Base-by-base conservation (phyloP, 2,329 filamentous ascomycete species). In the Colletotrichum lindemuthianum region DNA sequence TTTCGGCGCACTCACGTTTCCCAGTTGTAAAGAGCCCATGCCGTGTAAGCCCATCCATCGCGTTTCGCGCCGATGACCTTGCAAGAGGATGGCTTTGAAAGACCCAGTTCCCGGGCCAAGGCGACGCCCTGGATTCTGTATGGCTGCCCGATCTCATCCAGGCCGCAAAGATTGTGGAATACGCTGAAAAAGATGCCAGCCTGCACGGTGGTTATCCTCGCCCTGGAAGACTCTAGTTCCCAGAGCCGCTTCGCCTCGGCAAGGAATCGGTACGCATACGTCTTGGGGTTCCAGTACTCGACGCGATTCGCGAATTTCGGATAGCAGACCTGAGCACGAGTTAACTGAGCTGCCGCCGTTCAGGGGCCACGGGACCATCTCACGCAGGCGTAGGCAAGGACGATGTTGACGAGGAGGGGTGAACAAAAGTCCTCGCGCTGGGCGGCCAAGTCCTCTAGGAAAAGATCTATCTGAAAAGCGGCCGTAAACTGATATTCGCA, bases 181-280 rank as follows among this genome's bases (percentile, higher is more conserved):
- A 75, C 56, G 9, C 71, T 71, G 6, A 80, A 70, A 2, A 79
- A 53, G 0, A 76, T 69, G 0, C 73, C 74, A 1, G 78, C 74
- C 50, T 80, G 77, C 0, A 77, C 68, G 1, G 75, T 79, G 0
- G 77, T 77, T 13, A 81, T 66, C 5, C 67, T 10, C 63, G 63
- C 41, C 70, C 60, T 51, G 13, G 7, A 6, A 10, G 11, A 39
- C n/a, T 79, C 76, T 0, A 77, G 51, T 15, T 80, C 76, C 74
- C 78, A 77, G 2, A 80, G 63, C 1, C 77, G 73, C 37, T 74
- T 76, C 0, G 77, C 77, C 66, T 81, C 78, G 0, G 76, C 75
- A 6, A 76, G 55, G 39, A 81, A 80, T 2, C 73, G 72, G 34
- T 79, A 80, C 0, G 65, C 45, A 1, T 78, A 66, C 2, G 69